Evolutionary conservation across 768 basidiomycete genomes (phyloP), one percentile per base, ranked within the genome.

Genomic region (Serendipita sp.): DNA sequence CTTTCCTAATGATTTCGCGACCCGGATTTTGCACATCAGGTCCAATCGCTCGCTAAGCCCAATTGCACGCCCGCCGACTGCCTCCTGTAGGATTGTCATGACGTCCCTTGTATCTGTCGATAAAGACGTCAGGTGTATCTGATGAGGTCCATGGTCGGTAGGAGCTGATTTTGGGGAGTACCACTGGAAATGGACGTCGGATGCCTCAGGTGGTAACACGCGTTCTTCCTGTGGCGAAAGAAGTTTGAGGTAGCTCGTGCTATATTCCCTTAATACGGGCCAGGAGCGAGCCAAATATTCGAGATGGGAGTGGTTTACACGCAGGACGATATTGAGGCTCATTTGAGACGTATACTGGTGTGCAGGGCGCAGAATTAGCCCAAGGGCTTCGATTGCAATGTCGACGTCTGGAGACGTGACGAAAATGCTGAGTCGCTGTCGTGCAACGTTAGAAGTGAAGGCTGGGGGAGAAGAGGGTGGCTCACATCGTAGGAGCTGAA

Each of bases 401-500:
- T 96, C 91, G 66, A 96, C 78, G 76, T 98, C 95, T 32, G 86
- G 86, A 4, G 91, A 89, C 71, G 84, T 85, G 68, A 98, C 79
- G 38, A 99, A 79, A 71, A 87, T 86, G 74, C 90, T 91, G 68
- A 97, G 77, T 67, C 93, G 89, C 95, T 99, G 71, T 15, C 16
- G 41, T 18, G 60, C 36, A 8, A 67, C 45, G 63, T n/a, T 18
- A 16, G 41, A 63, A 45, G 65, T 54, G 48, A 46, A 45, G 63
- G 64, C 56, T 67, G 65, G 52, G 60, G 23, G 63, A 56, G 66
- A 23, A 38, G 44, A 65, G 46, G 64, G 63, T 54, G n/a, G 78
- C 92, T 75, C 75, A 98, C 95, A 73, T 99, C 96, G 75, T 96
- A 99, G 3, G 92, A 95, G 66, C 83, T 85, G 76, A 87, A 99